Evolutionary conservation across 352 stramenopile genomes (phyloP), one percentile per base, ranked within the genome.

Genomic region (Pythium chondricola): DNA sequence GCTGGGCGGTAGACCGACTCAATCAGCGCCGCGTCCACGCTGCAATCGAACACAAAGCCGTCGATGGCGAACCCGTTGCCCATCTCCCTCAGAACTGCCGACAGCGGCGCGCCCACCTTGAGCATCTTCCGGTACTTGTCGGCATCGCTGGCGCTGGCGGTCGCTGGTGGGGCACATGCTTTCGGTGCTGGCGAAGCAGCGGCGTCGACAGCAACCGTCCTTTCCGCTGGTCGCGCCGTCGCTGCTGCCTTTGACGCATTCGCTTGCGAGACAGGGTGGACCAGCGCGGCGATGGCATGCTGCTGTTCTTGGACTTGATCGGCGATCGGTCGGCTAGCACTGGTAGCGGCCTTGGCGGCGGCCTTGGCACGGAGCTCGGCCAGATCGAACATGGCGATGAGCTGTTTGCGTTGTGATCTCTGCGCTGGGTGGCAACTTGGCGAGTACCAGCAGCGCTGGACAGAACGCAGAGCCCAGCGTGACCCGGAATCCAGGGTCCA

Each of bases 101-200:
- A 33, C 13, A 43, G 14, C 17, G 22, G 25, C 1, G 48, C 31
- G 38, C 48, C 38, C 3, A 47, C 39, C n/a, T 29, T 26, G 5
- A 56, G 39, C 48, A 56, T 47, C 14, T 29, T 45, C 48, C 43
- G 47, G 48, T 56, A 56, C 39, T 56, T 48, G 38, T 10, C 10
- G 13, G 36, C 6, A 11, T 43, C 22, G 6, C 16, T 4, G 8
- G 22, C 40, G 22, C 8, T 18, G 24, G 40, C 40, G 38, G 4
- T 7, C 8, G 18, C 38, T 18, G 11, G 6, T 14, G 11, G 8
- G 11, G 38, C 6, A n/a, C 8, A 10, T 25, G 38, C 6, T 9
- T n/a, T n/a, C n/a, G n/a, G n/a, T n/a, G n/a, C 17, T 8, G 20
- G 6, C 22, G 38, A 21, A 8, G 26, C 26, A 46, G 40, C 11